Evolutionary conservation across 495 filamentous ascomycete species (phyloP).

Genomic region (Lasiosphaeris hirsuta): DNA sequence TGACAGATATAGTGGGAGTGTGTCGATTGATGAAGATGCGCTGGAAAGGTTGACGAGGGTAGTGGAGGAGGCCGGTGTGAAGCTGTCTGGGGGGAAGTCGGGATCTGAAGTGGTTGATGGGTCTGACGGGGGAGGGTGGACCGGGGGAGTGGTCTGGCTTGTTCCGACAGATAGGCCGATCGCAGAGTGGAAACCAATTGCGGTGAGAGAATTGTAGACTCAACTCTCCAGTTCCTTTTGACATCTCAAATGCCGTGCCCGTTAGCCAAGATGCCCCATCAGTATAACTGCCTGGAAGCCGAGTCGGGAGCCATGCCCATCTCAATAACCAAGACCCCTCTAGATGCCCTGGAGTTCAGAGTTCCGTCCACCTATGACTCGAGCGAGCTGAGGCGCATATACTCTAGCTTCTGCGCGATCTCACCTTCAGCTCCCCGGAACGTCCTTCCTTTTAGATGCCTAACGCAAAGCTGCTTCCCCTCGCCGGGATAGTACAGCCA

Average conservation of each 20-base stretch:
- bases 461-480: conserved; percentile 35
- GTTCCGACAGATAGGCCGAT: conserved; percentile 29
- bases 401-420: conserved; percentile 26
- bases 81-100: conserved; percentile 2
- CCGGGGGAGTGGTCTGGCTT: conserved; percentile 32
- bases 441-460: conserved; percentile 43
- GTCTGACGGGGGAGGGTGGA: conserved; percentile 15
- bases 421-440: conserved; percentile 39
- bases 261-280: not conserved
- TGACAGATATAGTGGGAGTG: conserved; percentile 20
- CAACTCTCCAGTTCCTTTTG: not conserved
- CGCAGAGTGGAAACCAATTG: conserved; percentile 30
- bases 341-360: not conserved
- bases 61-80: conserved; percentile 24
- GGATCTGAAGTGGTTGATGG: not conserved
- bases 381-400: conserved; percentile 19
- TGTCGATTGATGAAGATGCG: conserved; percentile 18
- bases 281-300: not conserved
- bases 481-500: conserved; percentile 47
- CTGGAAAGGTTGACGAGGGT: conserved; percentile 16
- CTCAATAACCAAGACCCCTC: too few species aligned
- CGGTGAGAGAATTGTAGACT: conserved; percentile 19
- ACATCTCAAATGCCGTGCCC: not conserved
- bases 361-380: not conserved
- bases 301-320: too few species aligned